Evolutionary conservation across 176 grass and related monocot species (phyloP).

Genomic region (sorghum (Sorghum bicolor)): DNA sequence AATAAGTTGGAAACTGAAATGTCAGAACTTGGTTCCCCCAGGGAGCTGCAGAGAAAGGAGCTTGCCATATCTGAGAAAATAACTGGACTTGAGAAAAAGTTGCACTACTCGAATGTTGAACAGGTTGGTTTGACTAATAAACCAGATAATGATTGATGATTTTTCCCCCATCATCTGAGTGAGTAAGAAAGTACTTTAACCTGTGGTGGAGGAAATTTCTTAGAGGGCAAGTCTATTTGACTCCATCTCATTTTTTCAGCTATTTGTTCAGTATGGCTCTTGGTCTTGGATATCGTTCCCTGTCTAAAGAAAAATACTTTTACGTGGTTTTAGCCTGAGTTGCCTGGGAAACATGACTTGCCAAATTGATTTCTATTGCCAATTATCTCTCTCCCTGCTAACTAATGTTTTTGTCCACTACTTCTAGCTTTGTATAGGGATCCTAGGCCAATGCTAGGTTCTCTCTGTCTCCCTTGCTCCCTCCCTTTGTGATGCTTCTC

Average conservation of each 20-base stretch:
- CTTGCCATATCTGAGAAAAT: constrained; percentile 89
- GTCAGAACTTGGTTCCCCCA: constrained; percentile 70
- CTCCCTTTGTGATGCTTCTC: background rate
- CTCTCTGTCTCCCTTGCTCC: background rate
- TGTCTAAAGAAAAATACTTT: background rate
- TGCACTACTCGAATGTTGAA: constrained; percentile 86
- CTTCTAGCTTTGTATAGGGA: constrained; percentile 3
- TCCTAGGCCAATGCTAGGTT: background rate
- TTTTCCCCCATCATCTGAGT: background rate
- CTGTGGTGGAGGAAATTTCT: background rate
- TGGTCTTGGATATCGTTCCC: background rate
- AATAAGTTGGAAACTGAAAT: constrained; percentile 72
- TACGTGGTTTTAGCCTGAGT: background rate
- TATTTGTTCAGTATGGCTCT: background rate
- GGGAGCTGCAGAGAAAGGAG: constrained; percentile 87
- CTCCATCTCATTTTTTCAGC: background rate
- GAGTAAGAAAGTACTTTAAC: background rate
- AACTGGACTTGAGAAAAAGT: constrained; percentile 85
- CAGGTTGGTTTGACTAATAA: constrained; percentile 43
- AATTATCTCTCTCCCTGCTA: background rate
- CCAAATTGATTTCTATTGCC: background rate
- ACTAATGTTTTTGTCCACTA: background rate
- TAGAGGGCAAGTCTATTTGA: background rate
- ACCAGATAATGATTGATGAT: background rate
- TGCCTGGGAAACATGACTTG: background rate